phyloP scores from a whole-genome alignment of 371 early-diverging fungal genomes.

The Mortierella sp. region DNA sequence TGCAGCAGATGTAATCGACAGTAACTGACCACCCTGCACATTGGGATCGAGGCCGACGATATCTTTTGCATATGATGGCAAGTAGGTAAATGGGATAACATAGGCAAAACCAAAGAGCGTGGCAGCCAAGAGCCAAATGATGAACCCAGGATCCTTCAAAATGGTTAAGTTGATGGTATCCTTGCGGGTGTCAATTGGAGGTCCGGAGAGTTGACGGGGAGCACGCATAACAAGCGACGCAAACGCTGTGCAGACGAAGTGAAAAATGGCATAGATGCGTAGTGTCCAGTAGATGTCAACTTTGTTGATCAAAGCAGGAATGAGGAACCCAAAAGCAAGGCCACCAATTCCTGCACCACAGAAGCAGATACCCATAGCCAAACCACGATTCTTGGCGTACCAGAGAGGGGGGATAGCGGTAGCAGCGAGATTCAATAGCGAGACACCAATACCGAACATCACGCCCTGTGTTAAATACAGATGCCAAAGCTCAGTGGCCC shows the following conservation, averaged over 20 bases:
- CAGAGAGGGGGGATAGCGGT: slow-evolving; percentile 77
- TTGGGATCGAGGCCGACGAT: slow-evolving; percentile 56
- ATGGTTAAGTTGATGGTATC: slow-evolving; percentile 48
- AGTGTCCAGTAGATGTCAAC: slow-evolving; percentile 76
- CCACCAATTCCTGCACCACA: slow-evolving; percentile 82
- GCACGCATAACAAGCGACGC: slow-evolving; percentile 62
- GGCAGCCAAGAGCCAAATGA: slow-evolving; percentile 46
- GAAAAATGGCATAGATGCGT: slow-evolving; percentile 71
- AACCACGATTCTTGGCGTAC: slow-evolving; percentile 74
- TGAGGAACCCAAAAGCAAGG: slow-evolving; percentile 68
- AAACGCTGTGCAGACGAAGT: slow-evolving; percentile 63
- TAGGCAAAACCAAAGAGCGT: slow-evolving; percentile 47
- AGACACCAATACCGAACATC: slow-evolving; percentile 76
- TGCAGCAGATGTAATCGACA: slow-evolving; percentile 65
- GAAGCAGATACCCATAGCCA: slow-evolving; percentile 82
- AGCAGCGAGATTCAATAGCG: slow-evolving; percentile 78
- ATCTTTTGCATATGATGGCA: slow-evolving; percentile 44
- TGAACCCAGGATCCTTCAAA: slow-evolving; percentile 51
- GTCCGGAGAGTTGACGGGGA: slow-evolving; percentile 58
- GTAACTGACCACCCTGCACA: slow-evolving; percentile 59
- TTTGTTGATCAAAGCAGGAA: slow-evolving; percentile 61
- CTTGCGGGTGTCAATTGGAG: slow-evolving; percentile 46
- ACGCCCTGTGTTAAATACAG: slow-evolving; percentile 78
- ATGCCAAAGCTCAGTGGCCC: slow-evolving; percentile 75
- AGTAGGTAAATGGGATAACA: slow-evolving; percentile 39